A percentile compares a stretch with the other conserved stretches of the same genome.
These are phyloP conservation scores for Pseudogymnoascus sp. DNA, from an alignment of 2,329 filamentous ascomycete genomes.

Conservation along the genomic window DNA sequence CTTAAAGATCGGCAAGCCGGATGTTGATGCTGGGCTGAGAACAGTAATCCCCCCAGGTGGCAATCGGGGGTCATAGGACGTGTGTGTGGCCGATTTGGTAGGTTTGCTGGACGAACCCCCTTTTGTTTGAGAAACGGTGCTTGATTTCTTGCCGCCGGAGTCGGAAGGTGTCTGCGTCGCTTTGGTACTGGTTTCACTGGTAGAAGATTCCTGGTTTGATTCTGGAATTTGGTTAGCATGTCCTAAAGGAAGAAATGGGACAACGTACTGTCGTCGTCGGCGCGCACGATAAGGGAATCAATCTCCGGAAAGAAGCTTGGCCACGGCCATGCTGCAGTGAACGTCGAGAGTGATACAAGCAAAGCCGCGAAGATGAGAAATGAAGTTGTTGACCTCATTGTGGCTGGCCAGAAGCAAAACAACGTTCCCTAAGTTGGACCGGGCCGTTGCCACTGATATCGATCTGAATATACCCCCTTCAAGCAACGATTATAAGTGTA, in stretches of 20 bases:
- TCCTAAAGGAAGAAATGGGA: not conserved
- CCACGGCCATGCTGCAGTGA: conserved; percentile 42
- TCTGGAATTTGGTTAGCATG: not conserved
- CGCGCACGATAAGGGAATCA: conserved; percentile 42
- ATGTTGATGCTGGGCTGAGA: conserved; percentile 40
- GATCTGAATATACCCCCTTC: not conserved
- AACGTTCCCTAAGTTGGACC: not conserved
- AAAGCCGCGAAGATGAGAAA: conserved; percentile 41
- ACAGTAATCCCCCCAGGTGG: conserved; percentile 46
- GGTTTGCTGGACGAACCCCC: not conserved
- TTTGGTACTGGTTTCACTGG: not conserved
- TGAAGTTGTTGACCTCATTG: conserved; percentile 28
- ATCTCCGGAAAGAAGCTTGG: conserved; percentile 46
- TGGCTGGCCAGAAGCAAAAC: not conserved
- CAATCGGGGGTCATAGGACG: conserved; percentile 36
- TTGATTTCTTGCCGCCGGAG: not conserved
- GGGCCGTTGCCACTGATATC: not conserved
- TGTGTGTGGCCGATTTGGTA: conserved; percentile 14
- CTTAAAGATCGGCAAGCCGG: conserved; percentile 44
- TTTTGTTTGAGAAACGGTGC: not conserved
- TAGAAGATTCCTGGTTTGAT: not conserved
- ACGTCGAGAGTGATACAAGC: conserved; percentile 42
- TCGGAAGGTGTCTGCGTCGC: not conserved
- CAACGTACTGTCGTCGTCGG: not conserved
- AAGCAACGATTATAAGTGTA: not conserved